Base-by-base conservation (phyloP, 2,329 filamentous ascomycete genomes). In the Trichoderma lentiforme region DNA sequence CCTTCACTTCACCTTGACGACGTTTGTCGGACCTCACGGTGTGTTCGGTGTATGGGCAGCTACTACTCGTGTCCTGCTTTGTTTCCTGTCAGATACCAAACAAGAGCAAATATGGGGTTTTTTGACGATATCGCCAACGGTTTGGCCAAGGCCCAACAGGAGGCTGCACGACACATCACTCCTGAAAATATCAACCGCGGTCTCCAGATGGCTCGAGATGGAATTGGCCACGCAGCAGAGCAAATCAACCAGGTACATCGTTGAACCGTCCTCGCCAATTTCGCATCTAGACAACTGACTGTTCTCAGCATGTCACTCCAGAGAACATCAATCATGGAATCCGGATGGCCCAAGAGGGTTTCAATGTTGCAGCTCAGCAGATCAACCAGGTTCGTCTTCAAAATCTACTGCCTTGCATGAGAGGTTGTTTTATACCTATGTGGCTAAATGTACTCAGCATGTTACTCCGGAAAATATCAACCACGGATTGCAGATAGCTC, bases 171-270 rank as follows among this genome's bases (percentile, higher is more conserved):
- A 62, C 70, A 71, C 32, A 21, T 71, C 28, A 62, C 28, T 2
- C 28, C 63, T 0, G 70, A 71, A 56, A 71, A 71, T n/a, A 56
- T 71, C 43, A 65, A 39, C 39, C 36, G 43, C 8, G 70, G 56
- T 4, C 21, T 43, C 30, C 32, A 66, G 21, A 53, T 28, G 4
- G 21, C 64, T 66, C 24, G 32, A 24, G 30, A 28, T 8, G 39
- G 57, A 0, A 18, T 47, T 12, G 51, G 24, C 4, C 30, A 65
- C 14, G 69, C 69, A 12, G 61, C 53, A 12, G 32, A 65, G 7
- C 60, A 71, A n/a, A 24, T 58, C 15, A 21, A 61, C 8, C 61
- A 71, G 69, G 69, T 63, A 39, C 15, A 8, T 18, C 15, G 7
- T 39, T 39, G 36, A 8, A 39, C 36, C 3, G 6, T 39, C 0